Evolutionary conservation across 192 early-diverging fungal species (phyloP).

Genomic region (Linnemannia hyalina): DNA sequence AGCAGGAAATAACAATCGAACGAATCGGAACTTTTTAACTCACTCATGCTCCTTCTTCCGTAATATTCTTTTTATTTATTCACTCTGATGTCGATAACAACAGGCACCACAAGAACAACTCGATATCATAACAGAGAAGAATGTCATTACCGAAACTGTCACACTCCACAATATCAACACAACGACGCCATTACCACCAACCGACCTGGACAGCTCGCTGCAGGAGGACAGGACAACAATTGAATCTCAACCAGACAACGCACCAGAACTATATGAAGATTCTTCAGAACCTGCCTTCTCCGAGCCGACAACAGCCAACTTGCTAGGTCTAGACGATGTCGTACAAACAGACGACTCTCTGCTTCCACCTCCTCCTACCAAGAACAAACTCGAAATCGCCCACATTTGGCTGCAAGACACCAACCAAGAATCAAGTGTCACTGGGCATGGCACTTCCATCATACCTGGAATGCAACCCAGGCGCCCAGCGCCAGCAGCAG

Average conservation of each 20-base stretch:
- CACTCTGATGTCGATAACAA: background rate
- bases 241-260: background rate
- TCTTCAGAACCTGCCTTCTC: background rate
- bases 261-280: background rate
- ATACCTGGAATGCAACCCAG: background rate
- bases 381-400: background rate
- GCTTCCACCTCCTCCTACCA: background rate
- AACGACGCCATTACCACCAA: background rate
- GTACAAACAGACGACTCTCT: background rate
- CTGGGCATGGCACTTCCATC: background rate
- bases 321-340: background rate
- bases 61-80: too few relatives aligned
- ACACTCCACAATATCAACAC: background rate
- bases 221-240: background rate
- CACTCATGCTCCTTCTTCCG: background rate
- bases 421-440: background rate
- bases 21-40: background rate
- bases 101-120: background rate
- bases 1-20: background rate
- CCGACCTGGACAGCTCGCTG: background rate
- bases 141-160: background rate
- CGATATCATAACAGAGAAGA: background rate
- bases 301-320: background rate
- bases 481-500: background rate
- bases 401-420: background rate